Evolutionary conservation across 202 grass and related monocot genomes (phyloP).

Genomic region (Eragrostis tef): DNA sequence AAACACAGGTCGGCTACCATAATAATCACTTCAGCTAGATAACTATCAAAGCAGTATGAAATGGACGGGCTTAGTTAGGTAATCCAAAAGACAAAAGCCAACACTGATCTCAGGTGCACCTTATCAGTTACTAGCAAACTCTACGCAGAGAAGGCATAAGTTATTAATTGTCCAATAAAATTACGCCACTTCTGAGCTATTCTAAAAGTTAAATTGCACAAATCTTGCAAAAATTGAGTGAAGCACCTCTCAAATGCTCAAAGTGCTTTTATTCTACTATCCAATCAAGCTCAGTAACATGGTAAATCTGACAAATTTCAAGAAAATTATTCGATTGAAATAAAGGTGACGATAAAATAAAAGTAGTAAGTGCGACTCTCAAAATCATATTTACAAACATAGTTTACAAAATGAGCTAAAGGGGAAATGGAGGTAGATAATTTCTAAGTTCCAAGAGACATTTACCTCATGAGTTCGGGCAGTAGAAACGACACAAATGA

Average conservation of each 20-base stretch:
- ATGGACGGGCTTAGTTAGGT: not conserved
- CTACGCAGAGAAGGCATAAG: not conserved
- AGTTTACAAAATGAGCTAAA: not conserved
- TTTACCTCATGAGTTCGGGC: constrained; percentile 95
- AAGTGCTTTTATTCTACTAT: constrained; percentile 7
- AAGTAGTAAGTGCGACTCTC: not conserved
- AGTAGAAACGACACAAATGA: constrained; percentile 73
- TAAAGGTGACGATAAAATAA: not conserved
- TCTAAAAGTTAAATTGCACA: not conserved
- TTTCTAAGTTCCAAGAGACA: constrained; percentile 25
- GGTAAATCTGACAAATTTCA: constrained; percentile 14
- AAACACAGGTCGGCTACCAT: not conserved
- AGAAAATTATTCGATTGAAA: constrained; percentile 27
- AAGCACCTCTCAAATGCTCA: not conserved
- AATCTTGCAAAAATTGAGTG: constrained; percentile 4
- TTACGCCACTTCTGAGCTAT: not conserved
- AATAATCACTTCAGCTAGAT: not conserved
- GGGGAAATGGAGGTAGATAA: not conserved
- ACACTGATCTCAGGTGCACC: not conserved
- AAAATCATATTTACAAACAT: not conserved
- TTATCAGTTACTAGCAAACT: constrained; percentile 12
- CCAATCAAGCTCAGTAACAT: not conserved
- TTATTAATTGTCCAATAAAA: not conserved
- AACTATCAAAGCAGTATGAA: constrained; percentile 1
- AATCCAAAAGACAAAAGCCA: not conserved